Percentiles rank a stretch among this genome's conserved stretches.
phyloP scores from a whole-genome alignment of 768 basidiomycete species.

The Rubroboletus pulcherrimus region DNA sequence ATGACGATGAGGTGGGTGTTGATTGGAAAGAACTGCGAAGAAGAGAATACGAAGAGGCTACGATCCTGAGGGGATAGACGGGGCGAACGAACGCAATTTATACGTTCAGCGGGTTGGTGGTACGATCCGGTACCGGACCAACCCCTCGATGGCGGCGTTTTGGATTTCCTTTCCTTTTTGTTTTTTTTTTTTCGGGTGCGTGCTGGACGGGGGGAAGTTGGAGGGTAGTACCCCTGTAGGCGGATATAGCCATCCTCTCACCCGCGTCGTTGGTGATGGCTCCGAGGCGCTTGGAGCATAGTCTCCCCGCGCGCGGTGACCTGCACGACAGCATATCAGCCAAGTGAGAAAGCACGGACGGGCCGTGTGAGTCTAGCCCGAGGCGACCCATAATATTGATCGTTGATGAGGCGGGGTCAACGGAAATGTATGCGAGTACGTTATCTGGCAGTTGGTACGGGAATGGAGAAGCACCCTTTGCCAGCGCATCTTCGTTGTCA shows the following conservation, averaged over 20 bases:
- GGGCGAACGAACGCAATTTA: conserved; percentile 3
- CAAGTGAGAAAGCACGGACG: conserved; percentile 4
- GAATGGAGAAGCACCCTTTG: conserved; percentile 10
- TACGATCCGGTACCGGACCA: conserved; percentile 2
- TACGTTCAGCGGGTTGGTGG: conserved; percentile 5
- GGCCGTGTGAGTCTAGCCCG: neutral
- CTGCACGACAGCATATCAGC: conserved; percentile 2
- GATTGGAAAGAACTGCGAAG: neutral
- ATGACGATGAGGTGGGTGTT: too few relatives aligned
- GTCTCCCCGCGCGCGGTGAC: neutral
- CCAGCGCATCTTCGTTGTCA: conserved; percentile 3
- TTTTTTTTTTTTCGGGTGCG: conserved; percentile 10
- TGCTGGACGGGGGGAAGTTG: neutral
- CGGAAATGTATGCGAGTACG: conserved; percentile 16
- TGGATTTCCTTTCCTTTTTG: conserved; percentile 1
- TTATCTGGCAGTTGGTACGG: conserved; percentile 9
- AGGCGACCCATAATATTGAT: neutral
- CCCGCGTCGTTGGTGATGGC: neutral
- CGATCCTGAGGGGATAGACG: neutral
- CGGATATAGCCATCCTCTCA: conserved; percentile 13
- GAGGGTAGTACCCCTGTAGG: neutral
- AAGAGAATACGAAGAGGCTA: neutral
- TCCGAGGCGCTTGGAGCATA: neutral
- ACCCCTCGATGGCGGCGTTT: conserved; percentile 13
- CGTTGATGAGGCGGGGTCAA: neutral